Base-by-base conservation (phyloP, 2,329 filamentous ascomycete genomes). In the Neopestalotiopsis clavispora region DNA sequence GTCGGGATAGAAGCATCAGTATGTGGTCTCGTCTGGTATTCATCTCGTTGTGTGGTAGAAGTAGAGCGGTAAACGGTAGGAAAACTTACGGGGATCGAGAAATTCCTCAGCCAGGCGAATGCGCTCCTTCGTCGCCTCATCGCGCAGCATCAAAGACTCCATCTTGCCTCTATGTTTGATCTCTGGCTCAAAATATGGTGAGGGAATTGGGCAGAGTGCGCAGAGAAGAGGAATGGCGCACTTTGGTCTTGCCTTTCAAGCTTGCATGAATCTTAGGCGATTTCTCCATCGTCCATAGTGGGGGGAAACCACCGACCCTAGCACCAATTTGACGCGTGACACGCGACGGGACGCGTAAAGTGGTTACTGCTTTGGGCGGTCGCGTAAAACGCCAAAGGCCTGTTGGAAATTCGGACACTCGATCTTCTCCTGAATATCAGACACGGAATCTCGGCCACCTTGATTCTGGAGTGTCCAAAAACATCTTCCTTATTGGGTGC, bases 101-200 rank as follows among this genome's bases (percentile, higher is more conserved):
- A 98, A 98, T 80, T 98, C 95, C 75, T 92, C 89, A n/a, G 94
- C 94, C 72, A 92, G 90, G 75, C 94, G 92, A 80, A 97, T 90
- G 76, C 94, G 93, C 83, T 97, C 91, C 75, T 90, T 89, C 75
- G 92, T 90, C 73, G 92, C 94, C 81, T 96, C 93, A 86, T 98
- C 95, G 81, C 92, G 90, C 76, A 97, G 89, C 83, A 92, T 90
- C 74, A 89, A 84, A 70, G 85, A 87, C 74, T 94, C 92, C 92
- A 96, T 94, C 72, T 70, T 82, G 79, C 69, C 69, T 68, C 52
- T n/a, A 59, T 40, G n/a, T 17, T 52, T 52, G 23, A 45, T 30
- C 56, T 30, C 56, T 59, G 12, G 65, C 13, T 34, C 40, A 45
- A 23, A 49, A 7, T n/a, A 10, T 45, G 61, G 61, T 32, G 23